phyloP scores from a whole-genome alignment of 2,329 filamentous ascomycete species.

The Clarireedia sp. region DNA sequence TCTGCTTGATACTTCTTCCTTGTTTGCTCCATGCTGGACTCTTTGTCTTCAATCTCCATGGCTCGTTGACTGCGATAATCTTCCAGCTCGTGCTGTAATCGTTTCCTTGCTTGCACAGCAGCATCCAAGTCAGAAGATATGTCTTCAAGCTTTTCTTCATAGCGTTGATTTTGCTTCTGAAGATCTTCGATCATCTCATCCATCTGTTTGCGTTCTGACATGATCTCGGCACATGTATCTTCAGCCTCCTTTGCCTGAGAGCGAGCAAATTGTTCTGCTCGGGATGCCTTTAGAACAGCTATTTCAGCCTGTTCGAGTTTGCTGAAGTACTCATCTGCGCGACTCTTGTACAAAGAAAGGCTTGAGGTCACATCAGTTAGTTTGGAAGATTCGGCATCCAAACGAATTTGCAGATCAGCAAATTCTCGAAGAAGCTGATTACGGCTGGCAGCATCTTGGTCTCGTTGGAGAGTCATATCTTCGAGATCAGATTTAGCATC shows the following conservation, averaged over 20 bases:
- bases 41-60: conserved; percentile 95
- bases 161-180: conserved; percentile 78
- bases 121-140: conserved; percentile 81
- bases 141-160: conserved; percentile 88
- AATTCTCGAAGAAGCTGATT: conserved; percentile 87
- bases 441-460: conserved; percentile 82
- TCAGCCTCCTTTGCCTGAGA: conserved; percentile 84
- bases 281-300: conserved; percentile 80
- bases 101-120: conserved; percentile 81
- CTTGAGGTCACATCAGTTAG: conserved; percentile 77
- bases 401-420: conserved; percentile 83
- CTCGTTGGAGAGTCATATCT: conserved; percentile 68
- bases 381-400: conserved; percentile 83
- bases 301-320: conserved; percentile 97
- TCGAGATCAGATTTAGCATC: conserved; percentile 77
- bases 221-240: conserved; percentile 79
- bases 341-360: conserved; percentile 80
- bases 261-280: conserved; percentile 91
- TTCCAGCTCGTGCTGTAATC: conserved; percentile 92
- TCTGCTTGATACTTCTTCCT: conserved; percentile 96
- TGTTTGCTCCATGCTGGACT: conserved; percentile 92
- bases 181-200: conserved; percentile 82
- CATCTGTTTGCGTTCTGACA: conserved; percentile 88
- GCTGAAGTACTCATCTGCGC: conserved; percentile 92
- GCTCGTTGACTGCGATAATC: conserved; percentile 93